Evolutionary conservation across 441 rosid genomes (phyloP).

Genomic region (Erodium moschatum): DNA sequence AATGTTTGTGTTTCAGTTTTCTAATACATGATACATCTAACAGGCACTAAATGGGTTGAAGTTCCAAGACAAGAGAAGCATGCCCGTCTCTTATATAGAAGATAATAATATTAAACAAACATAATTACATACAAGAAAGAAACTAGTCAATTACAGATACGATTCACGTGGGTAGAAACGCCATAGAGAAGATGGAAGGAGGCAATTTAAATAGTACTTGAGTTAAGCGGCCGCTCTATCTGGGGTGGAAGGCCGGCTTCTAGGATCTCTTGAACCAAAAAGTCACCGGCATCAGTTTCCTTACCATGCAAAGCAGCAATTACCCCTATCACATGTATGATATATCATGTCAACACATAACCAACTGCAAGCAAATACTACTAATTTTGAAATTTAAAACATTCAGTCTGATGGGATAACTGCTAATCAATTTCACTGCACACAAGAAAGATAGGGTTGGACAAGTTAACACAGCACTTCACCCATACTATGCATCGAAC

Average conservation of each 20-base stretch:
- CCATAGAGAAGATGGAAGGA: conserved; percentile 15
- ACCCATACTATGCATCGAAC: neutral
- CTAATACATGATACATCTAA: neutral
- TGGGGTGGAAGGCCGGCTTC: conserved; percentile 88
- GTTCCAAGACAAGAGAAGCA: conserved; percentile 5
- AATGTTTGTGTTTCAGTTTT: neutral
- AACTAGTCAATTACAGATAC: neutral
- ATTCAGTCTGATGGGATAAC: conserved; percentile 4
- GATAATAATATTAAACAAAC: neutral
- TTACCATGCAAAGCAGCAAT: conserved; percentile 79
- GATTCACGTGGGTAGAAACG: conserved; percentile 1
- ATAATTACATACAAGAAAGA: neutral
- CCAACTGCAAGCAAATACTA: conserved; percentile 14
- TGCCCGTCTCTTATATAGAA: neutral
- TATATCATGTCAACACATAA: conserved; percentile 17
- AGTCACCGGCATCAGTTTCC: conserved; percentile 76
- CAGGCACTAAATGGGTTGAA: neutral
- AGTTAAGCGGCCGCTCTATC: conserved; percentile 44
- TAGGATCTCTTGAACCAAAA: conserved; percentile 64
- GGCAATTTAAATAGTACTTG: conserved; percentile 33
- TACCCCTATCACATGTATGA: conserved; percentile 41
- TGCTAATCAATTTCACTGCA: neutral
- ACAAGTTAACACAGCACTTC: neutral
- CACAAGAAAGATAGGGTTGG: conserved; percentile 6
- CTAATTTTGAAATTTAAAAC: neutral